A percentile compares a stretch with the other conserved stretches of the same genome.
Conservation (phyloP, 495 filamentous ascomycete species). For the Neurospora sp. region DNA sequence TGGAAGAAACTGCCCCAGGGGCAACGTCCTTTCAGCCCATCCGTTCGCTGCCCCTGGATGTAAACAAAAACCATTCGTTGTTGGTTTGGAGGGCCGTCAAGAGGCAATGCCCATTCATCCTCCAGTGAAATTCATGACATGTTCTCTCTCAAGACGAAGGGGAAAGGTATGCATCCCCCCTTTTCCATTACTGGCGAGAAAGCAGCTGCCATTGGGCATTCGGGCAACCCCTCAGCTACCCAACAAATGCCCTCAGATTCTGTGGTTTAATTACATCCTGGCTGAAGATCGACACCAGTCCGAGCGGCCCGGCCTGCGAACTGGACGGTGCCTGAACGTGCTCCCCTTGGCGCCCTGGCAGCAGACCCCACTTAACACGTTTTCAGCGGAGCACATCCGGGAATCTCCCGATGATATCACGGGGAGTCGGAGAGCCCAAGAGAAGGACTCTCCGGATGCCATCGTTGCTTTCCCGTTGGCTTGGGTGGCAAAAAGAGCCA, state of each 20-base stretch:
- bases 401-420: neutral
- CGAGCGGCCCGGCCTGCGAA: neutral
- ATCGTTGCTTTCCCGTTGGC: neutral
- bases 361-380: neutral
- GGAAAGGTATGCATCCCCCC: neutral
- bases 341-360: neutral
- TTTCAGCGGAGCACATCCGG: neutral
- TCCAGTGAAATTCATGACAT: neutral
- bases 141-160: neutral
- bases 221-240: neutral
- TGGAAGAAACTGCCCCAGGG: neutral
- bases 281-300: neutral
- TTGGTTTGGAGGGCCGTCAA: neutral
- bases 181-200: neutral
- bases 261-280: neutral
- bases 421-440: neutral
- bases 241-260: neutral
- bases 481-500: neutral
- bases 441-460: neutral
- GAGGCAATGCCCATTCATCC: neutral
- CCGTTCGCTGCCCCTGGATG: neutral
- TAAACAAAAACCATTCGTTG: neutral
- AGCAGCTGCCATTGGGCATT: neutral
- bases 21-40: neutral
- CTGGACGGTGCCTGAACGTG: neutral